Base-by-base conservation (phyloP, 495 filamentous ascomycete species). In the Glonium stellatum region DNA sequence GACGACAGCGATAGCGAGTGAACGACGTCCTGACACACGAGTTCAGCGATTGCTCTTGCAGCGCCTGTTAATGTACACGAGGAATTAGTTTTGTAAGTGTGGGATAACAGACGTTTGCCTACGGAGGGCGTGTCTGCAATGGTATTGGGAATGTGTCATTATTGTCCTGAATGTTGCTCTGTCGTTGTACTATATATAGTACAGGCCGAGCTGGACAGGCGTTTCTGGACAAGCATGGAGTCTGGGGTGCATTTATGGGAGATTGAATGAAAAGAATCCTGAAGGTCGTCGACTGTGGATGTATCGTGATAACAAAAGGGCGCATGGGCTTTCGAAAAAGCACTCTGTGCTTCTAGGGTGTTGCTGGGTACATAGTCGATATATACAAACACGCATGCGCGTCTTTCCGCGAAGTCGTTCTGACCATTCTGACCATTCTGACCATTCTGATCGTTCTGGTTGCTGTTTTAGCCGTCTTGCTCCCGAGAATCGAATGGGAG, bases 1-100 rank as follows among this genome's bases (percentile, higher is more conserved):
- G 61, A 64, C 60, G 60, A 59, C 39, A 58, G 58, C 39, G 71
- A 71, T 19, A 66, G 61, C 36, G 70, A 73, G 22, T 71, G 39
- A 61, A 37, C 3, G 27, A 2, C 6, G 6, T 31, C 27, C 6
- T 31, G 6, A 31, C 27, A 6, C 27, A 6, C 27, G 27, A 31
- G 6, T 31, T 6, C 27, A 31, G 27, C 27, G 27, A 31, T 3
- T 6, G 27, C 27, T 31, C 27, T 31, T 31, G 27, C 6, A 31
- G 27, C 3, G 27, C 27, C 27, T 31, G 27, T 31, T 6, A 31
- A 6, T 31, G n/a, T 31, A 6, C 27, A 31, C 27, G 6, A 31
- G 6, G 27, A 31, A 31, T 31, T 47, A 9, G 1, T 18, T 47
- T 47, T 5, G 31, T 42, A 21, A 49, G 11, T 22, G 11, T 31